Base-by-base conservation (phyloP, 345 rosid genomes). In the Zanthoxylum bungeanum region DNA sequence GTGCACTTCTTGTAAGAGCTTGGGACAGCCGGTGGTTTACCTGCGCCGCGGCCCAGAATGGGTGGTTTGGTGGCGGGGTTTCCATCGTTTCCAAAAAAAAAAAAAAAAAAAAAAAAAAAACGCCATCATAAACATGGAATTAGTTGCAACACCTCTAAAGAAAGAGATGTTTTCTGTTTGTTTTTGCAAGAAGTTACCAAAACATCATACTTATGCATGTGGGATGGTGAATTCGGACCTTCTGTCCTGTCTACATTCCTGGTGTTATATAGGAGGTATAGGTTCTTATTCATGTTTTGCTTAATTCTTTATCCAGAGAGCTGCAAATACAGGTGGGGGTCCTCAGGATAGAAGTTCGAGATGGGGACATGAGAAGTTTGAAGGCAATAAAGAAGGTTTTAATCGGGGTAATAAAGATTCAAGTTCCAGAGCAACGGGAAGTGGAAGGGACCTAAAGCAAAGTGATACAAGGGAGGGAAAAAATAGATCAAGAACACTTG, bases 271-370 rank as follows among this genome's bases (percentile, higher is more conserved):
- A 53, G 31, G 21, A n/a, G 19, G 7, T 9, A n/a, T 24, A 76
- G 34, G 72, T 22, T 4, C 65, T 53, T 60, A 42, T 67, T 53
- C 56, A 44, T 74, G 11, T 17, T 24, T 70, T 59, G n/a, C 68
- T 52, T 58, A 68, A 46, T 73, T 72, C 50, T 60, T 56, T 72
- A 14, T 69, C 65, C 81, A 87, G 97, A 88, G 92, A 87, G 97
- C 93, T 73, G 97, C 92, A 69, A 89, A 89, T 78, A 91, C 91
- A 1, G 93, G 92, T 31, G 86, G 98, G 90, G 97, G 96, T 80
- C 82, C 81, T 77, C 78, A 87, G 74, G 97, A 91, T 78, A 84
- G 77, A 70, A 80, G 80, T 74, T 68, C 84, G 27, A 84, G 24
- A 76, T 90, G 93, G 97, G 91, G 88, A 52, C 86, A 88, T 74